phyloP scores from a whole-genome alignment of 257 asterid species.

The Solanum arcanum region DNA sequence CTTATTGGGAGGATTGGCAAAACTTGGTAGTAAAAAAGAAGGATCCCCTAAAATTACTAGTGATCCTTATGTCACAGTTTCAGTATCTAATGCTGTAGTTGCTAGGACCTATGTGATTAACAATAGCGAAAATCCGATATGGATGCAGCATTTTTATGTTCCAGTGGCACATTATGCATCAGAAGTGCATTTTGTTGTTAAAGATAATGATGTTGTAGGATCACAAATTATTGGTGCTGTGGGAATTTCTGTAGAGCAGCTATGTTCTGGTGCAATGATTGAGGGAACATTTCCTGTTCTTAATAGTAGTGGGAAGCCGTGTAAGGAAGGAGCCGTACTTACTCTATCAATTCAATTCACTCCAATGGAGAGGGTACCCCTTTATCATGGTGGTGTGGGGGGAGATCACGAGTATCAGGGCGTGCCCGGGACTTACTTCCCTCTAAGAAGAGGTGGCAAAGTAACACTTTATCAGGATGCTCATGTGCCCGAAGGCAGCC shows the following conservation, averaged over 20 bases:
- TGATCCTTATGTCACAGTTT: slow-evolving; percentile 78
- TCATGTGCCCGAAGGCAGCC: slow-evolving; percentile 40
- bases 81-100: slow-evolving; percentile 58
- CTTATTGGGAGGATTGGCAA: slow-evolving; percentile 31
- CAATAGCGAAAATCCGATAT: slow-evolving; percentile 67
- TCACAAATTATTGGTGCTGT: slow-evolving; percentile 81
- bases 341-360: slow-evolving; percentile 58
- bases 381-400: slow-evolving; percentile 75
- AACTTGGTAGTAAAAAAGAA: slow-evolving; percentile 31
- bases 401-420: slow-evolving; percentile 39
- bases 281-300: slow-evolving; percentile 59
- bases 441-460: slow-evolving; percentile 57
- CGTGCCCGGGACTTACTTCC: slow-evolving; percentile 78
- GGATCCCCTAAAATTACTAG: slow-evolving; percentile 47
- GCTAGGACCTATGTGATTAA: slow-evolving; percentile 67
- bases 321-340: slow-evolving; percentile 54
- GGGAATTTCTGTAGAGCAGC: slow-evolving; percentile 58
- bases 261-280: slow-evolving; percentile 29
- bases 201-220: slow-evolving; percentile 78
- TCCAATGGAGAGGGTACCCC: slow-evolving; percentile 40
- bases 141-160: slow-evolving; percentile 77
- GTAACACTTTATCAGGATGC: slow-evolving; percentile 85
- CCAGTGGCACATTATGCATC: slow-evolving; percentile 81
- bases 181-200: slow-evolving; percentile 80
- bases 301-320: slow-evolving; percentile 46